A percentile compares a stretch with the other conserved stretches of the same genome.
Conservation (phyloP, 305 asterid genomes). For the Fraxinus nigra region DNA sequence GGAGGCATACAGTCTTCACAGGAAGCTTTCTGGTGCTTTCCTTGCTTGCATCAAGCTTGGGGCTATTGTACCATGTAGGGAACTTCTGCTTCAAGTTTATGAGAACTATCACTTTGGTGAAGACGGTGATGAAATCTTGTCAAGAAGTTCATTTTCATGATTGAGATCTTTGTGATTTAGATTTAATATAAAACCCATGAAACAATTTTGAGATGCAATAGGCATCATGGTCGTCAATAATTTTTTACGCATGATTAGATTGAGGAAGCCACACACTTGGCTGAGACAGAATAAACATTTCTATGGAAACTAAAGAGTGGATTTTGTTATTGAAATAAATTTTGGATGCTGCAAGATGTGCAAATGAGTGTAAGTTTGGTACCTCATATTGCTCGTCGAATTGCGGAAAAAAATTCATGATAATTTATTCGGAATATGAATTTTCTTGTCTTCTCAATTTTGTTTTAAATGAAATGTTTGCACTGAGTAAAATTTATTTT, state of each 20-base stretch:
- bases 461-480: conserved; percentile 18
- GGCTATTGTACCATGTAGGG: conserved; percentile 89
- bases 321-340: background rate
- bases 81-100: conserved; percentile 60
- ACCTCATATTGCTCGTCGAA: background rate
- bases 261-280: background rate
- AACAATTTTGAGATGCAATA: background rate
- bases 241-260: background rate
- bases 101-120: conserved; percentile 51
- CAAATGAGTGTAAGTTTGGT: background rate
- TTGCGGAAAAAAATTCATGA: background rate
- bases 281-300: background rate
- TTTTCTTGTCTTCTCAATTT: background rate
- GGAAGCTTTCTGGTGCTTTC: conserved; percentile 97
- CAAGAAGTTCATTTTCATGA: conserved; percentile 23
- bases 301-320: background rate
- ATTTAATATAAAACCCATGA: background rate
- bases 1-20: conserved; percentile 94
- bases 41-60: conserved; percentile 96
- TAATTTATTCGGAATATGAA: background rate
- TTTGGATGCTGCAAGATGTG: background rate
- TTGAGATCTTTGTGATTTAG: background rate
- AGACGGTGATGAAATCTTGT: conserved; percentile 22
- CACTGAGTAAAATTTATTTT: conserved; percentile 30
- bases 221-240: background rate